Evolutionary conservation across 2,329 filamentous ascomycete genomes (phyloP).

Genomic region (Hypoxylon sp.): DNA sequence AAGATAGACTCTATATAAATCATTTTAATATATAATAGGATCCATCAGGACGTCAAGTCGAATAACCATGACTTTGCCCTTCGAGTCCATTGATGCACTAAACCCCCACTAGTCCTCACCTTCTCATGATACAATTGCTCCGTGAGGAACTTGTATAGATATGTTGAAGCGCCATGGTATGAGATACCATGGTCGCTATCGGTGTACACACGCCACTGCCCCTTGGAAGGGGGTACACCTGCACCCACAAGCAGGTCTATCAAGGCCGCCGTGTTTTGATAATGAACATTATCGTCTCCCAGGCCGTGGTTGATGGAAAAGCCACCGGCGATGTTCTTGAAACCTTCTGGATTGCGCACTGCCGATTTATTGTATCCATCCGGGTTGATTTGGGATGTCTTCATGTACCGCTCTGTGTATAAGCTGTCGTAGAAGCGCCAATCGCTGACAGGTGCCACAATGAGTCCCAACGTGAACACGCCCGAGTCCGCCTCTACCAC

Average conservation of each 20-base stretch:
- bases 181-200: conserved; percentile 70
- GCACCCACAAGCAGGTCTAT: conserved; percentile 67
- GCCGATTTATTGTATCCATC: conserved; percentile 69
- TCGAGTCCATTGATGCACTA: conserved; percentile 45
- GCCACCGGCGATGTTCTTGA: conserved; percentile 67
- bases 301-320: conserved; percentile 72
- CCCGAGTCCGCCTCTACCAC: conserved; percentile 69
- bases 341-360: conserved; percentile 65
- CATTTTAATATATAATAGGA: too few species aligned
- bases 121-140: conserved; percentile 69
- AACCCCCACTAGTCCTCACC: conserved; percentile 32
- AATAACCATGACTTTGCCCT: conserved; percentile 26
- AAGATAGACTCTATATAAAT: neutral
- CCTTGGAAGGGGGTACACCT: conserved; percentile 66
- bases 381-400: conserved; percentile 63
- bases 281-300: conserved; percentile 77
- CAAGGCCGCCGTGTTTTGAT: conserved; percentile 70
- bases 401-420: conserved; percentile 80
- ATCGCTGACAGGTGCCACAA: conserved; percentile 72
- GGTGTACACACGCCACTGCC: conserved; percentile 71
- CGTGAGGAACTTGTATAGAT: conserved; percentile 70
- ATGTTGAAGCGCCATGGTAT: conserved; percentile 64
- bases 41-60: too few species aligned
- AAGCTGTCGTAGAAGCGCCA: conserved; percentile 77
- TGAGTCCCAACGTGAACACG: conserved; percentile 68